phyloP scores from a whole-genome alignment of 2,329 filamentous ascomycete species.

The Periglandula ipomoeae region DNA sequence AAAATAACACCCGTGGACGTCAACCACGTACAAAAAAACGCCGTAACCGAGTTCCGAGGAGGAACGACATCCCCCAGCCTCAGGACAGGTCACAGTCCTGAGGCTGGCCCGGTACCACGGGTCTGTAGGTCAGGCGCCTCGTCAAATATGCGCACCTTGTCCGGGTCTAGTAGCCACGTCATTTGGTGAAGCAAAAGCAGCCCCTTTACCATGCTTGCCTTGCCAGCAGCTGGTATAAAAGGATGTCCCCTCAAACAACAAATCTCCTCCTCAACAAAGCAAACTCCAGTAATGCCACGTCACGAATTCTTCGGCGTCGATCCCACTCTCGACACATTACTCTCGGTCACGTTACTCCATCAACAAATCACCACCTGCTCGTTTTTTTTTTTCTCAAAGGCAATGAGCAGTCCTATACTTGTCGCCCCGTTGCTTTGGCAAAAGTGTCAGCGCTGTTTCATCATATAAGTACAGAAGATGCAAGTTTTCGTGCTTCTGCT shows the following conservation, averaged over 20 bases:
- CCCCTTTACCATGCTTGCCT: constrained; percentile 3
- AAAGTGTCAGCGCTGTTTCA: constrained; percentile 1
- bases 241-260: constrained; percentile 2
- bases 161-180: constrained; percentile 4
- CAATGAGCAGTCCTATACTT: too few species aligned
- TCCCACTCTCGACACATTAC: background rate
- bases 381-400: too few species aligned
- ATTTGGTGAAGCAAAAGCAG: constrained; percentile 4
- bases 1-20: background rate
- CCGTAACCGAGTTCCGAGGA: background rate
- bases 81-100: constrained; percentile 5
- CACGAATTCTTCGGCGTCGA: background rate
- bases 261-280: background rate
- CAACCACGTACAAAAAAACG: background rate
- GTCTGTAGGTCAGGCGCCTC: constrained; percentile 6
- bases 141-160: constrained; percentile 1
- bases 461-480: background rate
- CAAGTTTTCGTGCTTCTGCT: constrained; percentile 1
- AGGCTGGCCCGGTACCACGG: constrained; percentile 3
- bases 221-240: constrained; percentile 3
- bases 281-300: background rate
- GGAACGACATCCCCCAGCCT: constrained; percentile 3
- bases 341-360: background rate
- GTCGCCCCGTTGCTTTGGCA: too few species aligned
- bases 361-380: too few species aligned